phyloP scores from a whole-genome alignment of 2,329 filamentous ascomycete species.

The Aspergillus thermomutatus region DNA sequence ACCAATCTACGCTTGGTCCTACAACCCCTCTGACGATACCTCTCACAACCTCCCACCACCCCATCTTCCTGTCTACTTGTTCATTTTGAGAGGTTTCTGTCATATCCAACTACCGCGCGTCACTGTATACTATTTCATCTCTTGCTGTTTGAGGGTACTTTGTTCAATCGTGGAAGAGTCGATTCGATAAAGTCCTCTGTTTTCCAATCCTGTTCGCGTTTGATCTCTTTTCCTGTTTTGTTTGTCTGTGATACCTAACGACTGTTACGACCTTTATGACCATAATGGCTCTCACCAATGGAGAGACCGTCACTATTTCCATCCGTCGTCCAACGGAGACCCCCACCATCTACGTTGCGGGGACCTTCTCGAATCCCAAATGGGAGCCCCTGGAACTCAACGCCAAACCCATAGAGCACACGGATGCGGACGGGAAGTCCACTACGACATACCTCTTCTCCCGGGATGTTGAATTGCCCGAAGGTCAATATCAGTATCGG shows the following conservation, averaged over 20 bases:
- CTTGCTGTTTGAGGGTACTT: background rate
- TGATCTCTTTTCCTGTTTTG: constrained; percentile 11
- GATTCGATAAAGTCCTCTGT: constrained; percentile 9
- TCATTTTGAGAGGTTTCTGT: constrained; percentile 12
- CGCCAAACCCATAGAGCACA: constrained; percentile 16
- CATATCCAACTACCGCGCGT: constrained; percentile 1
- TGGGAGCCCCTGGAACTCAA: constrained; percentile 26
- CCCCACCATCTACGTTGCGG: constrained; percentile 24
- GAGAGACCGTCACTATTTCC: constrained; percentile 25
- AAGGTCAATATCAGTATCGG: constrained; percentile 25
- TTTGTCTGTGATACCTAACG: constrained; percentile 10
- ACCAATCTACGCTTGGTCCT: constrained; percentile 4
- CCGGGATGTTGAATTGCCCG: constrained; percentile 13
- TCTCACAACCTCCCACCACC: constrained; percentile 5
- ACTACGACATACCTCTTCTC: constrained; percentile 20
- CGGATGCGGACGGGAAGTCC: constrained; percentile 14
- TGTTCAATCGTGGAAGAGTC: background rate
- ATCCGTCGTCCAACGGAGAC: constrained; percentile 23
- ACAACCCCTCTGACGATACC: constrained; percentile 8
- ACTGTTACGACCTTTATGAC: constrained; percentile 19
- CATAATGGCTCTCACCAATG: constrained; percentile 18
- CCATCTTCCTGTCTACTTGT: constrained; percentile 15
- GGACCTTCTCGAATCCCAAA: constrained; percentile 26
- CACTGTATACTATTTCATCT: constrained; percentile 14
- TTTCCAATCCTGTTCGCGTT: constrained; percentile 12